phyloP scores from a whole-genome alignment of 352 stramenopile genomes.

The Globisporangium nunn region DNA sequence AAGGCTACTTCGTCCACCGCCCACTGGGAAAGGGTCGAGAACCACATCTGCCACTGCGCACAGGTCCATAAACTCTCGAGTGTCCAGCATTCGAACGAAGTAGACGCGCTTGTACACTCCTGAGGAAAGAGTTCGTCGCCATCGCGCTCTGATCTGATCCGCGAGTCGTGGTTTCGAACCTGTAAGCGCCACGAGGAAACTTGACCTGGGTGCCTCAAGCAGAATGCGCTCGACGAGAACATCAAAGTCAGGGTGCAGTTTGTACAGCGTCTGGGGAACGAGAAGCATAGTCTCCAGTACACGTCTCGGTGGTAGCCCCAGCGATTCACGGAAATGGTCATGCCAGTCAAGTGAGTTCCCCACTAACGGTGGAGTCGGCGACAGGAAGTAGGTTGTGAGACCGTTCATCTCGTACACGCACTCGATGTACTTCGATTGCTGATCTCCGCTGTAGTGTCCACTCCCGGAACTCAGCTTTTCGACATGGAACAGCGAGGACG shows the following conservation, averaged over 20 bases:
- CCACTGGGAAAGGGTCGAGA: conserved; percentile 56
- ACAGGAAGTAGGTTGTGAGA: conserved; percentile 40
- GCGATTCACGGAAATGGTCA: conserved; percentile 7
- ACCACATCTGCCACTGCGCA: conserved; percentile 40
- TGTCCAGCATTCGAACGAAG: conserved; percentile 31
- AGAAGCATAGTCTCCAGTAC: conserved; percentile 31
- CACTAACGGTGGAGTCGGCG: conserved; percentile 7
- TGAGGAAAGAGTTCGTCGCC: conserved; percentile 14
- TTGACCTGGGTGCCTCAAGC: conserved; percentile 7
- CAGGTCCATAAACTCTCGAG: conserved; percentile 33
- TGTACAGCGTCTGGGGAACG: conserved; percentile 64
- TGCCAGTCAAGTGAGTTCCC: background rate
- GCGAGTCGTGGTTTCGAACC: conserved; percentile 22
- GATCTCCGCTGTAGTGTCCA: background rate
- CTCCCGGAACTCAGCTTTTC: background rate
- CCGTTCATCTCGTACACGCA: conserved; percentile 51
- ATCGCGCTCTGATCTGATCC: conserved; percentile 20
- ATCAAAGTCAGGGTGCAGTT: conserved; percentile 63
- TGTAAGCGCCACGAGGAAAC: conserved; percentile 32
- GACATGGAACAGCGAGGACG: conserved; percentile 34
- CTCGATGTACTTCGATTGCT: conserved; percentile 30
- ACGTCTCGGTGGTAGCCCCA: conserved; percentile 10
- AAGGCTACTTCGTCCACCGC: conserved; percentile 44
- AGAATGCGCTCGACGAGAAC: conserved; percentile 33
- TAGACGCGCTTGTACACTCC: conserved; percentile 27